Evolutionary conservation across 2,329 filamentous ascomycete species (phyloP).

Genomic region (Neonectria hederae): DNA sequence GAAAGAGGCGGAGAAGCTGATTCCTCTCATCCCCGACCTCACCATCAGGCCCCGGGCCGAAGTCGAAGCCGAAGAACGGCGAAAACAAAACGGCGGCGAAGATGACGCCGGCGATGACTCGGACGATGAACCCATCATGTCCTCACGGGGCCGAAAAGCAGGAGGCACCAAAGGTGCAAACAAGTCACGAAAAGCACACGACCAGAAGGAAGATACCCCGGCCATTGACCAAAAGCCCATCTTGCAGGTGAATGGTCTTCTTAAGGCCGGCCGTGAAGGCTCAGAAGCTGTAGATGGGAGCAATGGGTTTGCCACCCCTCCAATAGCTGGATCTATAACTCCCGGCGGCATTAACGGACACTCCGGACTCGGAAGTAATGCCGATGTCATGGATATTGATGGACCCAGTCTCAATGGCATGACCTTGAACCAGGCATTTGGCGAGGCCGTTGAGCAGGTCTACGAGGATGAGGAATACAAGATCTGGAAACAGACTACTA

Average conservation of each 20-base stretch:
- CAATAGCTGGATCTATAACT: constrained; percentile 77
- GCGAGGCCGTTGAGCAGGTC: constrained; percentile 75
- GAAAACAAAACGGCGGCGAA: constrained; percentile 86
- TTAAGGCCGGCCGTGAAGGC: constrained; percentile 70
- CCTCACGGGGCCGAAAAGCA: constrained; percentile 90
- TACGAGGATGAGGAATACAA: constrained; percentile 96
- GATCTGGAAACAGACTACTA: constrained; percentile 98
- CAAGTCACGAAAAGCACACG: constrained; percentile 78
- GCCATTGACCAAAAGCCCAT: constrained; percentile 78
- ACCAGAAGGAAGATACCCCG: constrained; percentile 82
- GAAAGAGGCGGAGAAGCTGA: constrained; percentile 96
- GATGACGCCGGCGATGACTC: constrained; percentile 89
- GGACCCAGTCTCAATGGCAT: constrained; percentile 75
- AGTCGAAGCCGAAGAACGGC: constrained; percentile 86
- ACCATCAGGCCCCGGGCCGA: constrained; percentile 90
- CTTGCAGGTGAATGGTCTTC: constrained; percentile 71
- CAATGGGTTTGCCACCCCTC: constrained; percentile 87
- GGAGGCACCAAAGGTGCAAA: constrained; percentile 76
- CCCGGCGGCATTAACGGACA: constrained; percentile 76
- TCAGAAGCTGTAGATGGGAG: constrained; percentile 84
- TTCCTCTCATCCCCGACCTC: constrained; percentile 93
- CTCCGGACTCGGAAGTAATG: constrained; percentile 75
- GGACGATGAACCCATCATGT: constrained; percentile 98
- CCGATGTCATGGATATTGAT: constrained; percentile 89
- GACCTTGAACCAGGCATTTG: constrained; percentile 69